phyloP scores from a whole-genome alignment of 805 yeast species.

The Candida arabinofermentans region DNA sequence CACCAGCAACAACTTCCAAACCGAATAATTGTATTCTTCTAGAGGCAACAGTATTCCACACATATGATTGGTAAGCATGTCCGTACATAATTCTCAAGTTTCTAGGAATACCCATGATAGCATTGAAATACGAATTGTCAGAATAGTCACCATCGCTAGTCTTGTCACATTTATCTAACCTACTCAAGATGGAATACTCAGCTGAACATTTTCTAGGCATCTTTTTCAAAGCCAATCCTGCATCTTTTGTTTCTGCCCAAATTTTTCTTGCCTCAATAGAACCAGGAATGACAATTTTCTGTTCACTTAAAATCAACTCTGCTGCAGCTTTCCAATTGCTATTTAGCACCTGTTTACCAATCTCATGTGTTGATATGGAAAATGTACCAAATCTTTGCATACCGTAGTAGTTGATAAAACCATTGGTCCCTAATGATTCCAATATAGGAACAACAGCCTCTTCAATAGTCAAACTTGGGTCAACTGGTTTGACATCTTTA shows the following conservation, averaged over 20 bases:
- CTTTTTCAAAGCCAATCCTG: slow-evolving; percentile 55
- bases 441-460: slow-evolving; percentile 50
- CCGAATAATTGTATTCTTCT: slow-evolving; percentile 73
- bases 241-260: slow-evolving; percentile 73
- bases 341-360: slow-evolving; percentile 70
- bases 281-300: slow-evolving; percentile 77
- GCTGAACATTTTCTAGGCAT: slow-evolving; percentile 92
- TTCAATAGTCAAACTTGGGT: slow-evolving; percentile 35
- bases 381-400: slow-evolving; percentile 98
- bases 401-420: slow-evolving; percentile 95
- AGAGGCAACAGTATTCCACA: slow-evolving; percentile 89
- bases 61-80: slow-evolving; percentile 94
- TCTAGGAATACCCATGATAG: slow-evolving; percentile 86
- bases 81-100: slow-evolving; percentile 92
- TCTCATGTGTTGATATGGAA: slow-evolving; percentile 82
- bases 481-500: slow-evolving; percentile 55
- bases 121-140: slow-evolving; percentile 61
- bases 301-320: slow-evolving; percentile 77
- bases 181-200: slow-evolving; percentile 66
- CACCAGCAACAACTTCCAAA: slow-evolving; percentile 69
- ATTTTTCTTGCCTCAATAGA: slow-evolving; percentile 77
- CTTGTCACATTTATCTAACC: slow-evolving; percentile 49
- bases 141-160: slow-evolving; percentile 44
- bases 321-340: slow-evolving; percentile 79
- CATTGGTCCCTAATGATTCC: slow-evolving; percentile 54